A percentile compares a stretch with the other conserved stretches of the same genome.
phyloP scores from a whole-genome alignment of 345 rosid species.

The Eucalyptus cloeziana region DNA sequence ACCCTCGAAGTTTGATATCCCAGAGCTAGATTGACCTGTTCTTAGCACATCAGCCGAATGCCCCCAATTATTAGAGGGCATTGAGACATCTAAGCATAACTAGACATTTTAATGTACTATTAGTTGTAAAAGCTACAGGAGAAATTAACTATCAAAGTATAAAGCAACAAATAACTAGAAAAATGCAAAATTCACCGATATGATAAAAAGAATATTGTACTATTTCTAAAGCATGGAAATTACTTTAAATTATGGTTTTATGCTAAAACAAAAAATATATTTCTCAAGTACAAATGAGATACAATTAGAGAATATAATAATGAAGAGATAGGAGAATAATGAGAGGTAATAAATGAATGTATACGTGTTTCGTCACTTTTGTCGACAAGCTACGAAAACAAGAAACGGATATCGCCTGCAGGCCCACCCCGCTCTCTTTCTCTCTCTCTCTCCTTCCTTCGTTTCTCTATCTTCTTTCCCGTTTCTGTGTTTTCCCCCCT shows the following conservation, averaged over 20 bases:
- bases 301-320: background rate
- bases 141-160: background rate
- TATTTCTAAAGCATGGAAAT: background rate
- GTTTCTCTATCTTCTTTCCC: too few relatives aligned
- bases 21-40: too few relatives aligned
- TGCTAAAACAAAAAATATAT: background rate
- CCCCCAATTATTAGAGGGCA: too few relatives aligned
- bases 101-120: background rate
- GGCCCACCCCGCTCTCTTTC: accelerated
- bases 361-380: background rate
- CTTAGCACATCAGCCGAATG: accelerated
- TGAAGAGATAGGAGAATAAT: background rate
- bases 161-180: background rate
- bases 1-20: too few relatives aligned
- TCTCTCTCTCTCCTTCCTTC: too few relatives aligned
- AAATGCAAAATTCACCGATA: background rate
- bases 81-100: too few relatives aligned
- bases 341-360: background rate
- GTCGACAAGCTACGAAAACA: background rate
- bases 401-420: too few relatives aligned
- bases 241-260: background rate
- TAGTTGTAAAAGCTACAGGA: background rate
- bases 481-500: too few relatives aligned
- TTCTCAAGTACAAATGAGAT: background rate
- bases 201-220: background rate